phyloP scores from a whole-genome alignment of 257 asterid species.

The Nicotiana benthamiana region DNA sequence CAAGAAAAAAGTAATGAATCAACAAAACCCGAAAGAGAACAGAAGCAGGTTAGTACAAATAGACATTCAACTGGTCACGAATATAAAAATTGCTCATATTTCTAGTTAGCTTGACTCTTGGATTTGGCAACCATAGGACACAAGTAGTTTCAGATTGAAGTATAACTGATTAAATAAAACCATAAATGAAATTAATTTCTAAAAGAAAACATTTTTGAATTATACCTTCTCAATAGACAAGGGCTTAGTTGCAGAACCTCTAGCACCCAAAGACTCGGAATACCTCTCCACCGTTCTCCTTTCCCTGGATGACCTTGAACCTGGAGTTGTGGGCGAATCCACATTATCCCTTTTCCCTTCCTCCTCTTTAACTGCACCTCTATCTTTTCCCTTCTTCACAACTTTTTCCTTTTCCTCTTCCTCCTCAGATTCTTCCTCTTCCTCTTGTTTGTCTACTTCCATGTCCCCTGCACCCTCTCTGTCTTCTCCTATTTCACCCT shows the following conservation, averaged over 20 bases:
- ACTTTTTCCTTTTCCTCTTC: neutral
- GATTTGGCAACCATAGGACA: neutral
- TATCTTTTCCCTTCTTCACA: constrained; percentile 1
- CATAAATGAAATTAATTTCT: neutral
- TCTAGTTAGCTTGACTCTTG: neutral
- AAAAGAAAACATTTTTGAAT: neutral
- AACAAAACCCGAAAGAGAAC: neutral
- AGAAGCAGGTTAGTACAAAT: neutral
- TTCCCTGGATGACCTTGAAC: constrained; percentile 77
- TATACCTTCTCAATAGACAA: constrained; percentile 66
- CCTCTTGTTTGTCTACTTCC: constrained; percentile 5
- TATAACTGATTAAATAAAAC: neutral
- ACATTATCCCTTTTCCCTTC: neutral
- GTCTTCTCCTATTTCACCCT: neutral
- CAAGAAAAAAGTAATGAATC: neutral
- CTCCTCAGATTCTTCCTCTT: neutral
- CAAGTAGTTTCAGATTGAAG: neutral
- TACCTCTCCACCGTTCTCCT: constrained; percentile 78
- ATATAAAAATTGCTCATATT: neutral
- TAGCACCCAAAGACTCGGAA: constrained; percentile 33
- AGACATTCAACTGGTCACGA: neutral
- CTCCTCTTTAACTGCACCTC: neutral
- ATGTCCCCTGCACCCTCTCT: neutral
- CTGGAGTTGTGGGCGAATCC: constrained; percentile 29
- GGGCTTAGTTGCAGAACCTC: constrained; percentile 38